Evolutionary conservation across 2,329 filamentous ascomycete genomes (phyloP).

Genomic region (Aspergillus awamori): DNA sequence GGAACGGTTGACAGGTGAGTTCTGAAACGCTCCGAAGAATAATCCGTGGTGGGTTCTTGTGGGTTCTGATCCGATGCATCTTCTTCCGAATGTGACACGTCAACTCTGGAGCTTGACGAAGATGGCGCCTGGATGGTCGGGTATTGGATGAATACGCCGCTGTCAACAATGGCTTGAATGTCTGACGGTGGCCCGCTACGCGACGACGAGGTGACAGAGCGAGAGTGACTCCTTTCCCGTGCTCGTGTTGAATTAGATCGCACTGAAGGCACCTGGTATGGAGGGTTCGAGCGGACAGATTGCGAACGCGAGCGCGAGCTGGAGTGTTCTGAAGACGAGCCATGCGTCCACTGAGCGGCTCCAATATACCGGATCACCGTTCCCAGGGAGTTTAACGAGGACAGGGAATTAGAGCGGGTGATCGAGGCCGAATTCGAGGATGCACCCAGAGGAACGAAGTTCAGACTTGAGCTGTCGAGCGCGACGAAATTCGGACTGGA

Average conservation of each 20-base stretch:
- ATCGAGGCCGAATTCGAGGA: constrained; percentile 37
- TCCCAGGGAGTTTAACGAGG: constrained; percentile 44
- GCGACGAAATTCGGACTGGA: constrained; percentile 47
- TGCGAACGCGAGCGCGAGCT: constrained; percentile 34
- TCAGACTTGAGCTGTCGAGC: constrained; percentile 42
- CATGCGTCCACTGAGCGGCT: constrained; percentile 38
- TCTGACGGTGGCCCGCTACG: constrained; percentile 41
- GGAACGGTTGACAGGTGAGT: constrained; percentile 50
- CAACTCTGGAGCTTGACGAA: constrained; percentile 46
- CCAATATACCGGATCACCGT: constrained; percentile 45
- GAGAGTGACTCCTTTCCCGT: constrained; percentile 31
- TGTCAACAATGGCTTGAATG: constrained; percentile 41
- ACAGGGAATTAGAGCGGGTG: constrained; percentile 43
- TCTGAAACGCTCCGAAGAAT: constrained; percentile 42
- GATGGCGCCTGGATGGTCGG: constrained; percentile 41
- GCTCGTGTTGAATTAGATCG: constrained; percentile 38
- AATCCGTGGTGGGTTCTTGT: constrained; percentile 38
- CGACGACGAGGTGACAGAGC: constrained; percentile 38
- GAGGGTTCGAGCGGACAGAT: constrained; percentile 46
- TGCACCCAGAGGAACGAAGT: constrained; percentile 38
- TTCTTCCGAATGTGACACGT: constrained; percentile 34
- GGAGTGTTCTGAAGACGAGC: constrained; percentile 36
- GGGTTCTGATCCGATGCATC: constrained; percentile 23
- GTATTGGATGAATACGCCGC: constrained; percentile 42
- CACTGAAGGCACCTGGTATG: constrained; percentile 37